phyloP scores from a whole-genome alignment of 257 asterid genomes.

The Coffea canephora region DNA sequence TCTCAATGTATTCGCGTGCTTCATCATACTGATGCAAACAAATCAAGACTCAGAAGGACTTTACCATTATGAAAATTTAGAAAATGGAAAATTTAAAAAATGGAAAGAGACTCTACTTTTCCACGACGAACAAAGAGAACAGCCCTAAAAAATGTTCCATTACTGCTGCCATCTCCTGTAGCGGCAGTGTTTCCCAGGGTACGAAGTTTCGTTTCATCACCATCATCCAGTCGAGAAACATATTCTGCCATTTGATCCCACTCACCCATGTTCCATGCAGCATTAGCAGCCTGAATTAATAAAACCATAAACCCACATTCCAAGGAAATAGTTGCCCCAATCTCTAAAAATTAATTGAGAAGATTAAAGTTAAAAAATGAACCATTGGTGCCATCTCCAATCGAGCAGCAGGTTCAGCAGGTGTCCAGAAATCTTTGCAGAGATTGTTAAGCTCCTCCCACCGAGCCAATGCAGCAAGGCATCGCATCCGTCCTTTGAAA shows the following conservation, averaged over 20 bases:
- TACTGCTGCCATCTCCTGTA: constrained; percentile 93
- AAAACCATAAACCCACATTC: constrained; percentile 12
- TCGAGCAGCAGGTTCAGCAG: constrained; percentile 97
- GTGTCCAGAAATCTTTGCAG: constrained; percentile 97
- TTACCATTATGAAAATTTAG: background rate
- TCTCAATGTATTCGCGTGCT: constrained; percentile 89
- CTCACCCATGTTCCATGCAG: constrained; percentile 99
- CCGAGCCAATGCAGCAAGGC: constrained; percentile 98
- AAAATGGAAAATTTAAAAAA: constrained; percentile 7
- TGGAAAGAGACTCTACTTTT: constrained; percentile 50
- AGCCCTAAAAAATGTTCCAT: constrained; percentile 89
- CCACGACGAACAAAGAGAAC: constrained; percentile 88
- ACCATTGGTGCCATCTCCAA: constrained; percentile 99
- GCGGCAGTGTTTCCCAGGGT: constrained; percentile 94
- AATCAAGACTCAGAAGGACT: constrained; percentile 2
- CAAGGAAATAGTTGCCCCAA: constrained; percentile 7
- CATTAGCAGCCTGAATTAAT: constrained; percentile 77
- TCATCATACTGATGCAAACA: constrained; percentile 70
- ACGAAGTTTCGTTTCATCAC: constrained; percentile 90
- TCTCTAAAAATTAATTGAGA: background rate
- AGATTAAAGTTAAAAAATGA: constrained; percentile 20
- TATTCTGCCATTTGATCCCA: constrained; percentile 99
- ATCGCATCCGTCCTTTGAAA: constrained; percentile 85
- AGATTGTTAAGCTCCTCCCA: constrained; percentile 99
- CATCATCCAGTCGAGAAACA: constrained; percentile 96